Conservation (phyloP, 306 rosid genomes). For the Vigna angularis region DNA sequence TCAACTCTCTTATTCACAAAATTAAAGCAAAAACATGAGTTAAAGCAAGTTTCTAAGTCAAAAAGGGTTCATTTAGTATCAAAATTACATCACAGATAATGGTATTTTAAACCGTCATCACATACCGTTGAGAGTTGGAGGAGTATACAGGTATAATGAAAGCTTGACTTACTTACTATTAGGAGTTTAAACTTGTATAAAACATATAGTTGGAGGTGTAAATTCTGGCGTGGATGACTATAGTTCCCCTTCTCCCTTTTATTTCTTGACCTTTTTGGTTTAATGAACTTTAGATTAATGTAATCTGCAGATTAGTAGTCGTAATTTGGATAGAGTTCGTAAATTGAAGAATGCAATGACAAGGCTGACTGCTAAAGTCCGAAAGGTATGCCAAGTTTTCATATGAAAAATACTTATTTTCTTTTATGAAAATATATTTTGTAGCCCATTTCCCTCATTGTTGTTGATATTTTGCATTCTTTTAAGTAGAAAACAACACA, state of each 20-base stretch:
- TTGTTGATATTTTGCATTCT: constrained; percentile 9
- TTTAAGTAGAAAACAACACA: no score
- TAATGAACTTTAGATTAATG: constrained; percentile 24
- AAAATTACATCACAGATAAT: no score
- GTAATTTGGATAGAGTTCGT: constrained; percentile 98
- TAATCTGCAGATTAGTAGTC: constrained; percentile 80
- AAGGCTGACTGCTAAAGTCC: constrained; percentile 95
- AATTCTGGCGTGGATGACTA: constrained; percentile 30
- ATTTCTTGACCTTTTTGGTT: neutral
- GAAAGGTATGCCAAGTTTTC: constrained; percentile 66
- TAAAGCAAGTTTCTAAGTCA: no score
- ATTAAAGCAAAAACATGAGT: no score
- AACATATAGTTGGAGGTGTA: no score
- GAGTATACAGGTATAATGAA: no score
- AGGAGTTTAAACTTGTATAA: no score
- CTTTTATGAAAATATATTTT: constrained; percentile 14
- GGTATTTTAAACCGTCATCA: no score
- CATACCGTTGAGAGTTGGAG: no score
- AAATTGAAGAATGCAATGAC: constrained; percentile 97
- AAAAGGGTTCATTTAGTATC: no score
- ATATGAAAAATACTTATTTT: constrained; percentile 1
- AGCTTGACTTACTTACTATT: no score
- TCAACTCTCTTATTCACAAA: no score
- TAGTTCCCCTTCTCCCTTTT: constrained; percentile 14
- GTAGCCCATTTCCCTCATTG: constrained; percentile 22